These are phyloP conservation scores for Solanum hybrid DNA, from an alignment of 305 asterid species.

Conservation along the genomic window DNA sequence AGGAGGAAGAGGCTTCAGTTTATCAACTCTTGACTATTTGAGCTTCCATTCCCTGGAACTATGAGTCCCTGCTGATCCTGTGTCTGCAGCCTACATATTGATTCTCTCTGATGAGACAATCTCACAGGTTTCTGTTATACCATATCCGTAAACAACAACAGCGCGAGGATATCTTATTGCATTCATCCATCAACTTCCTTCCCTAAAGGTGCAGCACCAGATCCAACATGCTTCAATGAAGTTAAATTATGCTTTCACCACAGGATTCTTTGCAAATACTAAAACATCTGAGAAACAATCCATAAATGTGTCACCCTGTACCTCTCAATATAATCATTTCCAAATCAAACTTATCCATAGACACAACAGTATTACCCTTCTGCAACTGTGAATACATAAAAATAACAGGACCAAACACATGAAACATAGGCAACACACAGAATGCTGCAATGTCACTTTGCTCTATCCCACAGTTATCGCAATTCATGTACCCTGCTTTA, in stretches of 20 bases:
- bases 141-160: constrained; percentile 36
- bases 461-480: not conserved
- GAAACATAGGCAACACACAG: constrained; percentile 34
- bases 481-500: not conserved
- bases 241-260: not conserved
- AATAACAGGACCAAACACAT: constrained; percentile 16
- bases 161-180: not conserved
- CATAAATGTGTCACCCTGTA: constrained; percentile 21
- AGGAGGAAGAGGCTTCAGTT: constrained; percentile 50
- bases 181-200: constrained; percentile 10
- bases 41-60: constrained; percentile 60
- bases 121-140: constrained; percentile 89
- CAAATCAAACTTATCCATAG: constrained; percentile 23
- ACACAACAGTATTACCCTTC: constrained; percentile 31
- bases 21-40: constrained; percentile 23
- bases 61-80: constrained; percentile 72
- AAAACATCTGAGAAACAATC: constrained; percentile 24
- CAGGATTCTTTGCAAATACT: not conserved
- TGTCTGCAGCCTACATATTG: constrained; percentile 41
- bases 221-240: constrained; percentile 4
- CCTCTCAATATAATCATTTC: constrained; percentile 21
- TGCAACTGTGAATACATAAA: constrained; percentile 26
- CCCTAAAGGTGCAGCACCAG: constrained; percentile 5
- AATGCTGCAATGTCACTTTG: constrained; percentile 32
- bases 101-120: constrained; percentile 60